phyloP scores from a whole-genome alignment of 2,329 filamentous ascomycete genomes.

The Bisporella sp. region DNA sequence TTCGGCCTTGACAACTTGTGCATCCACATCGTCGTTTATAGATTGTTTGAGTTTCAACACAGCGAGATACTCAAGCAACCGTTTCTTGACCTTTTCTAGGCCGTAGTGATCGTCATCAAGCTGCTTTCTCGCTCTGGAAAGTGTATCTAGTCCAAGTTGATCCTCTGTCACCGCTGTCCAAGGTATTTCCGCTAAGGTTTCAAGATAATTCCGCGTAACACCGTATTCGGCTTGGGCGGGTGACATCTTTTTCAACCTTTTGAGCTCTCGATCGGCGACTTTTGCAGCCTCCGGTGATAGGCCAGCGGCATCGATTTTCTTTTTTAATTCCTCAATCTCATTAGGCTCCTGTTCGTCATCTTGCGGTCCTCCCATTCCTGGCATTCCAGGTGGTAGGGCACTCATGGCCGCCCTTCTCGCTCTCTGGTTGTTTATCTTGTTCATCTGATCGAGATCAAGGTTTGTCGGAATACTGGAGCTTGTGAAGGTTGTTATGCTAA shows the following conservation, averaged over 20 bases:
- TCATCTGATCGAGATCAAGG: constrained; percentile 48
- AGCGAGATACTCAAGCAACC: constrained; percentile 88
- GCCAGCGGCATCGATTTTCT: constrained; percentile 74
- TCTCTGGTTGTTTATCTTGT: constrained; percentile 36
- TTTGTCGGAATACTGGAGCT: constrained; percentile 55
- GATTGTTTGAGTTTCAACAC: constrained; percentile 94
- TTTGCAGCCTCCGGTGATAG: constrained; percentile 80
- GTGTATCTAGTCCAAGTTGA: constrained; percentile 72
- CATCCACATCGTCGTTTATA: constrained; percentile 75
- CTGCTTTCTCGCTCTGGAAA: constrained; percentile 76
- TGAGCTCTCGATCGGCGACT: constrained; percentile 84
- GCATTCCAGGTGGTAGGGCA: constrained; percentile 17
- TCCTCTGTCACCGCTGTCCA: constrained; percentile 85
- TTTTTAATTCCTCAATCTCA: constrained; percentile 86
- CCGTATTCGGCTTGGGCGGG: constrained; percentile 94
- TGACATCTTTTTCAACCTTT: constrained; percentile 88
- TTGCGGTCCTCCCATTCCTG: constrained; percentile 28
- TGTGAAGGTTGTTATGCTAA: constrained; percentile 75
- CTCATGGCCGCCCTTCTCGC: constrained; percentile 19
- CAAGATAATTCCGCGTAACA: constrained; percentile 86
- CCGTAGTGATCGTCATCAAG: constrained; percentile 96
- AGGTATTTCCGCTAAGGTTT: constrained; percentile 88
- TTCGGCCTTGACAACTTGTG: constrained; percentile 64
- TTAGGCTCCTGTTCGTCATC: constrained; percentile 74
- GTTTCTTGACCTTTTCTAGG: constrained; percentile 94